Evolutionary conservation across 345 rosid species (phyloP).

Genomic region (Populus euphratica): DNA sequence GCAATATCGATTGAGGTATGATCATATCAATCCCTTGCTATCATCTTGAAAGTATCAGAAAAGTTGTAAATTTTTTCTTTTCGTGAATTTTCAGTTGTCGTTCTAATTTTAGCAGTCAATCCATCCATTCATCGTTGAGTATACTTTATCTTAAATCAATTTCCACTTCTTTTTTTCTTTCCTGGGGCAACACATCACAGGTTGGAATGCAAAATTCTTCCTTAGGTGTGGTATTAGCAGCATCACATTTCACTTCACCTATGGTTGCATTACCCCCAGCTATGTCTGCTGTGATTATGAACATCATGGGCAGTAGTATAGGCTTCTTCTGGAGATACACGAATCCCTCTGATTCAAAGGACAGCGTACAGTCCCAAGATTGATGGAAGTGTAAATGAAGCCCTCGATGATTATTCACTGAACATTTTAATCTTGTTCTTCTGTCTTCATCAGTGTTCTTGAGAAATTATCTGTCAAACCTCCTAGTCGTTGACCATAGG

Average conservation of each 20-base stretch:
- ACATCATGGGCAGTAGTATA: conserved; percentile 59
- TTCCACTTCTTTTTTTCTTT: background rate
- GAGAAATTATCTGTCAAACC: no score
- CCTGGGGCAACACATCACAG: conserved; percentile 20
- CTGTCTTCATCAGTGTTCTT: background rate
- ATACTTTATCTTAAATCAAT: background rate
- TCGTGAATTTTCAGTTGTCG: background rate
- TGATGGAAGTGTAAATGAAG: conserved; percentile 8
- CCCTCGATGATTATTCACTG: background rate
- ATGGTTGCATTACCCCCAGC: conserved; percentile 56
- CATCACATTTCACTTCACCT: conserved; percentile 59
- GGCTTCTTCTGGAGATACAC: conserved; percentile 50
- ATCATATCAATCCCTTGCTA: background rate
- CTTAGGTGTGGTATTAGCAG: conserved; percentile 58
- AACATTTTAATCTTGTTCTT: background rate
- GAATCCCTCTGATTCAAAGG: conserved; percentile 25
- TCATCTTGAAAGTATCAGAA: background rate
- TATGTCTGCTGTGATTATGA: conserved; percentile 65
- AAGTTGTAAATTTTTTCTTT: background rate
- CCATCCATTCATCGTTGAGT: background rate
- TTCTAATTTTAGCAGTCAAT: background rate
- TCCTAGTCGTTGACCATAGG: no score
- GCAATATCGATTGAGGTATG: conserved; percentile 62
- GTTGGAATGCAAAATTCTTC: conserved; percentile 78
- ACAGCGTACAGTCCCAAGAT: background rate